Evolutionary conservation across 2,329 filamentous ascomycete genomes (phyloP), one percentile per base, ranked within the genome.

Genomic region (Fusarium protoensiforme): DNA sequence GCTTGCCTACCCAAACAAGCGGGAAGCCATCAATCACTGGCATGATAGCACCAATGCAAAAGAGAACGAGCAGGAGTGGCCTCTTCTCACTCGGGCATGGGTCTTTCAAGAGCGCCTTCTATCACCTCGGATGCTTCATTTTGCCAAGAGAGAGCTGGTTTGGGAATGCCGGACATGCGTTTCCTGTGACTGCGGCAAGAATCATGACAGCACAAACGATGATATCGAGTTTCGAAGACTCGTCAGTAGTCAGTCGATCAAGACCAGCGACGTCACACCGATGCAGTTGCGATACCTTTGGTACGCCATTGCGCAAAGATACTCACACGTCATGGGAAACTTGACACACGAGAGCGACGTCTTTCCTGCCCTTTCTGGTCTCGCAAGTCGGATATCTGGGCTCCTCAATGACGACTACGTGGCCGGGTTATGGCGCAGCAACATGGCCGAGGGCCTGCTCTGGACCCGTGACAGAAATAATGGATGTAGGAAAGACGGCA

Each of bases 21-120:
- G 31, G 6, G 65, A 65, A 16, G 20, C 29, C 6, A 33, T 70
- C 20, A 43, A 59, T 5, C 68, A 70, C 43, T 67, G 61, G 69
- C 64, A 29, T n/a, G 43, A 48, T 0, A 29, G 16, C 51, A 16
- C 56, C 62, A 7, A 20, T 35, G 43, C 16, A 31, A 33, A n/a
- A 39, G 33, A 10, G 11, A 60, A 24, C 22, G 29, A 8, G 14
- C 33, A 60, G 5, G 64, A 72, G 20, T 72, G 67, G 67, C 67
- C 69, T 13, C 61, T 72, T 7, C 64, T 72, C 8, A 64, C 64
- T 5, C 57, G 71, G 3, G 71, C 61, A 1, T 73, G 71, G 71
- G 71, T 73, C 2, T 67, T 73, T 16, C 71, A 73, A 46, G 71
- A 73, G 22, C 64, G 66, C 1, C 56, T 73, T 7, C 58, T 73